A percentile compares a stretch with the other conserved stretches of the same genome.
Evolutionary conservation across 176 grass and related monocot species (phyloP).

Genomic region (Dendrocalamus sinicus): DNA sequence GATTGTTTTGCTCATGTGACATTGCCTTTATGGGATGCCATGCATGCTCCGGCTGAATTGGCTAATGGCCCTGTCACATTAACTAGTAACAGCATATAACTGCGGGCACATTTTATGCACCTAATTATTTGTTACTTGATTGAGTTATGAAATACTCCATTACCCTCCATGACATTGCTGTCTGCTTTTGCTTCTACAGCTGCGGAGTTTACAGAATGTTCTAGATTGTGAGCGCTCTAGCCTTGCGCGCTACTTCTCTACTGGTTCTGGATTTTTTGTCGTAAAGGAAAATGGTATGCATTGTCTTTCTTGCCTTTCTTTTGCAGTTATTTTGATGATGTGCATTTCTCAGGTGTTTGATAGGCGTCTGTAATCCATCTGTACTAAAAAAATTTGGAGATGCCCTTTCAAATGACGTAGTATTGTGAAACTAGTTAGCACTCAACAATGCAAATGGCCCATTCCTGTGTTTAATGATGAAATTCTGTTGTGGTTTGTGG

Average conservation of each 20-base stretch:
- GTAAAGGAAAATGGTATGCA: constrained; percentile 52
- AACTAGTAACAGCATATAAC: not conserved
- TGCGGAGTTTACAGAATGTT: constrained; percentile 67
- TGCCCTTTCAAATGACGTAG: not conserved
- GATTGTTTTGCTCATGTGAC: not conserved
- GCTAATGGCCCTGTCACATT: not conserved
- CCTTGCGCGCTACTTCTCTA: constrained; percentile 62
- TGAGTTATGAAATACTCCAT: not conserved
- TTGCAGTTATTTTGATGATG: not conserved
- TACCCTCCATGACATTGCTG: not conserved
- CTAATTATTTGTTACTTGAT: not conserved
- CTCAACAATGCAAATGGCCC: not conserved
- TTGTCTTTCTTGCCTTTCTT: not conserved
- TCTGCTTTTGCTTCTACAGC: constrained; percentile 54
- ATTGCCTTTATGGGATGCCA: not conserved
- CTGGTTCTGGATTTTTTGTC: constrained; percentile 41
- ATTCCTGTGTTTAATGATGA: not conserved
- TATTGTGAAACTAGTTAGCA: not conserved
- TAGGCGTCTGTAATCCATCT: not conserved
- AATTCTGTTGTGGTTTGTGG: not conserved
- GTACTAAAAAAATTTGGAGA: not conserved
- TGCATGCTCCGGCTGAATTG: not conserved
- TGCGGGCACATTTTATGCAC: not conserved
- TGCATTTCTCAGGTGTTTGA: not conserved
- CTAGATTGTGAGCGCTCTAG: constrained; percentile 47